Conservation (phyloP, 345 rosid species). For the Rhodamnia rubescens region DNA sequence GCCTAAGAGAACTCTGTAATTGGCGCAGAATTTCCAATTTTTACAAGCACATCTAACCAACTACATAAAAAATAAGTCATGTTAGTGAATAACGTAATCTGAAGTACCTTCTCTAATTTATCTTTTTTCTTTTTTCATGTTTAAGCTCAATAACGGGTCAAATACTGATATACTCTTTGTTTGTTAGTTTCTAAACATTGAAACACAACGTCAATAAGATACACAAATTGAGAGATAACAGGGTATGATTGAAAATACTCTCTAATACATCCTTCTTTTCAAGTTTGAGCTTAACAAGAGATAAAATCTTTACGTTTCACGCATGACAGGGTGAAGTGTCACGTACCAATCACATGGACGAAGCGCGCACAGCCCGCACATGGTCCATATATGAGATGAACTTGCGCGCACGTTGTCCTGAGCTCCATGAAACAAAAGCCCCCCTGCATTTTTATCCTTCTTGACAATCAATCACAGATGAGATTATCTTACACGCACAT, state of each 20-base stretch:
- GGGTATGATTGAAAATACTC: background rate
- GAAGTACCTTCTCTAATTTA: background rate
- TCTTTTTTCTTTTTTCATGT: background rate
- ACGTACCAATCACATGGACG: background rate
- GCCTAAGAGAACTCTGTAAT: background rate
- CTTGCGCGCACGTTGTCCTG: background rate
- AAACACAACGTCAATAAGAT: background rate
- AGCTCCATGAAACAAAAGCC: background rate
- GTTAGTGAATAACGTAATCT: background rate
- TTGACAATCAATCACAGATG: background rate
- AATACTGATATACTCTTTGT: background rate
- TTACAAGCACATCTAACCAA: background rate
- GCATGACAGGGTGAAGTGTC: background rate
- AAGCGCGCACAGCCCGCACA: background rate
- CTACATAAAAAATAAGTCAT: background rate
- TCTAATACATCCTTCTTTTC: background rate
- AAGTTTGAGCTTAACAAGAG: background rate
- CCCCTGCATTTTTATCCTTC: background rate
- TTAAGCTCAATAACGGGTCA: background rate
- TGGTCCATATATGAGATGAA: background rate
- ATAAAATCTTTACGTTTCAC: background rate
- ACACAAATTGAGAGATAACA: background rate
- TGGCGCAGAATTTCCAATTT: background rate
- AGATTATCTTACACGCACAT: background rate
- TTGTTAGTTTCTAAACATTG: background rate